These are phyloP conservation scores for Ceratocystis destructans DNA, from an alignment of 2,329 filamentous ascomycete genomes.

Conservation along the genomic window DNA sequence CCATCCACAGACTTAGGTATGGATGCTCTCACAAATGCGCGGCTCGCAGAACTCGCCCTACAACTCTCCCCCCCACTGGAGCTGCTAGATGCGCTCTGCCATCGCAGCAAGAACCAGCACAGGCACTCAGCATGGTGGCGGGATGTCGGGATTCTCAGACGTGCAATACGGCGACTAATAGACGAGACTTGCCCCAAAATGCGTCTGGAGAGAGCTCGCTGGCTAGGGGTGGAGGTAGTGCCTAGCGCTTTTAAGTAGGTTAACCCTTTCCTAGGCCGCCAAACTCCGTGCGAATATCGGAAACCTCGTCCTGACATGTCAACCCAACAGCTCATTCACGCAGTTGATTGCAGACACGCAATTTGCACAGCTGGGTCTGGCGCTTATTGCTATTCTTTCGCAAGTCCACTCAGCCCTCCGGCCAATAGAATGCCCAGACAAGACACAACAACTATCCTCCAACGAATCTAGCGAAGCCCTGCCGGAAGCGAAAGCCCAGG, in stretches of 20 bases:
- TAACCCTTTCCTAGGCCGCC: not conserved
- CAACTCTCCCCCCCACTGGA: conserved; percentile 31
- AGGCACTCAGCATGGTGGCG: conserved; percentile 66
- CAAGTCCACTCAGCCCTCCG: conserved; percentile 29
- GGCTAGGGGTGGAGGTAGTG: conserved; percentile 25
- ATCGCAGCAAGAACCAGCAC: conserved; percentile 89
- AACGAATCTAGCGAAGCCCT: not conserved
- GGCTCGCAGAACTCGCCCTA: conserved; percentile 11
- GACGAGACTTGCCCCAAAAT: conserved; percentile 23
- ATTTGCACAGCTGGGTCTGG: conserved; percentile 56
- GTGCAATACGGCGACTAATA: conserved; percentile 44
- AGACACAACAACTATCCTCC: not conserved
- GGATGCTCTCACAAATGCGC: not conserved
- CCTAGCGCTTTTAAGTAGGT: conserved; percentile 29
- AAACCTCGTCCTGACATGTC: conserved; percentile 6
- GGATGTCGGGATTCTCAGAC: conserved; percentile 57
- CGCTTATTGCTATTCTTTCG: conserved; percentile 52
- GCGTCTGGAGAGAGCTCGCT: conserved; percentile 21
- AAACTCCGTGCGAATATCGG: not conserved
- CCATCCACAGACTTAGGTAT: not conserved
- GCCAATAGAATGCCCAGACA: not conserved
- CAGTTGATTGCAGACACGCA: conserved; percentile 58
- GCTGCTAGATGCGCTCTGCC: conserved; percentile 58
- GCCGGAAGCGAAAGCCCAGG: not conserved
- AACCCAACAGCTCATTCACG: conserved; percentile 43